These are phyloP conservation scores for Tylopilus rubrobrunneus DNA, from an alignment of 768 basidiomycete genomes.

Conservation along the genomic window DNA sequence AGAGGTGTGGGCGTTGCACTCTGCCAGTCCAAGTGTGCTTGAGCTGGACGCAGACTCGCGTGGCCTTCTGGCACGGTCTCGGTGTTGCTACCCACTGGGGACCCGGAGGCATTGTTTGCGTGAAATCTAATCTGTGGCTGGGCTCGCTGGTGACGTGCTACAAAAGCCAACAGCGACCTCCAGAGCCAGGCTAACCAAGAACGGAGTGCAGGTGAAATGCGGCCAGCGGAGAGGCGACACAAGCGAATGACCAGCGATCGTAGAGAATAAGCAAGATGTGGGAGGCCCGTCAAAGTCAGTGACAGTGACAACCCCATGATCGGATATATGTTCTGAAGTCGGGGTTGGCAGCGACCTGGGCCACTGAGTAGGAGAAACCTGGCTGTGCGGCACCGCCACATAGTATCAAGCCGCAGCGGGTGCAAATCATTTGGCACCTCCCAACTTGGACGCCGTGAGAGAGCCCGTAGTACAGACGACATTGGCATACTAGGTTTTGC, in stretches of 20 bases:
- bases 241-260: constrained; percentile 1
- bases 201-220: constrained; percentile 1
- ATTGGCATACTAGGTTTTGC: no score
- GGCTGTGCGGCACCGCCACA: no score
- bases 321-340: no score
- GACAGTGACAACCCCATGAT: not conserved
- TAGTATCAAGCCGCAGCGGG: no score
- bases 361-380: no score
- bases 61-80: not conserved
- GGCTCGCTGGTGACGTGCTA: not conserved
- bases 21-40: not conserved
- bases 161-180: not conserved
- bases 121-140: not conserved
- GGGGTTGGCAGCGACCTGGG: no score
- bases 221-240: not conserved
- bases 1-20: constrained; percentile 1
- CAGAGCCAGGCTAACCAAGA: constrained; percentile 1
- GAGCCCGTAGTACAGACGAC: no score
- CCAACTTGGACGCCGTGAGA: no score
- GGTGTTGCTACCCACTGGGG: not conserved
- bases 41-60: not conserved
- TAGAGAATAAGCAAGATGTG: not conserved
- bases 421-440: no score
- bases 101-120: not conserved
- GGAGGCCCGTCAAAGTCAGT: not conserved